Evolutionary conservation across 805 yeast species (phyloP).

Genomic region (Vanderwaltozyma verrucispora): DNA sequence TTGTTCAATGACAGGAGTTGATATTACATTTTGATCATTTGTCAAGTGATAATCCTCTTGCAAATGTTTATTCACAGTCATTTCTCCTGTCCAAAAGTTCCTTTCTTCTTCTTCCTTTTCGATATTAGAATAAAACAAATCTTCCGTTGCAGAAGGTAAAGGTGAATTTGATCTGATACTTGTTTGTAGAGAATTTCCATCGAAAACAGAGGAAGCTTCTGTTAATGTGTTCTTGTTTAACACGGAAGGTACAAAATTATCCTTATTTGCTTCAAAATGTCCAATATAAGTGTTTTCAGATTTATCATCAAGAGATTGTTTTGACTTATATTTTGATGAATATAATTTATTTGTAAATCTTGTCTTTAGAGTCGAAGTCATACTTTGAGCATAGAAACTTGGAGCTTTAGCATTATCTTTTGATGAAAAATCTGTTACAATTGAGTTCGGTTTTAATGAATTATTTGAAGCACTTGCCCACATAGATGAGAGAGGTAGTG

Average conservation of each 20-base stretch:
- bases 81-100: conserved; percentile 24
- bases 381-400: neutral
- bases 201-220: conserved; percentile 3
- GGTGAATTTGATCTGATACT: neutral
- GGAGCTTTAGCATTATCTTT: neutral
- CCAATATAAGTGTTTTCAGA: conserved; percentile 10
- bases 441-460: conserved; percentile 33
- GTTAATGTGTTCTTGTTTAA: neutral
- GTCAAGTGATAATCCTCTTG: neutral
- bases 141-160: neutral
- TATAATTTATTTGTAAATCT: neutral
- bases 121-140: conserved; percentile 27
- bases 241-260: conserved; percentile 10
- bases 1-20: neutral
- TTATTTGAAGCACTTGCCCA: conserved; percentile 75
- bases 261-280: conserved; percentile 10
- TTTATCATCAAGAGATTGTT: conserved; percentile 2
- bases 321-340: neutral
- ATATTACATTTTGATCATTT: neutral
- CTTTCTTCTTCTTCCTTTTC: conserved; percentile 29
- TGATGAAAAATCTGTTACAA: conserved; percentile 15
- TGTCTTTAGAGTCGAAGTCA: neutral
- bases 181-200: conserved; percentile 1
- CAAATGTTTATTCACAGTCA: neutral
- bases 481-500: conserved; percentile 74